Percentiles rank a stretch among this genome's conserved stretches.
These are phyloP conservation scores for Phylloporus arenicola DNA, from an alignment of 768 basidiomycete genomes.

Conservation along the genomic window DNA sequence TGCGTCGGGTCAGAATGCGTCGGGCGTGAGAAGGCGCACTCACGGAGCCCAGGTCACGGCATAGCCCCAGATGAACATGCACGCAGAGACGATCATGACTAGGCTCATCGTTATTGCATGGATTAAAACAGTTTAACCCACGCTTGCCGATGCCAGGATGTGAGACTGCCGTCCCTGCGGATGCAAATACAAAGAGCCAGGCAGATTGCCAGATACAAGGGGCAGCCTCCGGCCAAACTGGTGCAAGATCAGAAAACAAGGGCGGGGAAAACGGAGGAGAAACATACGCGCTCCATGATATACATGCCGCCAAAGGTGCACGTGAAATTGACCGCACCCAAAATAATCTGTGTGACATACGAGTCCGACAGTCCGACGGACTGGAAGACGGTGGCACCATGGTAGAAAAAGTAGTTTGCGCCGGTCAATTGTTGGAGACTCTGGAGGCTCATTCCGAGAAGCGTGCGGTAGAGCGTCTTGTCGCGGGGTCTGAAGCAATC, in stretches of 20 bases:
- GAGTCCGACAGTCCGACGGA: slow-evolving; percentile 64
- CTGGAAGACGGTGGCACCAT: slow-evolving; percentile 59
- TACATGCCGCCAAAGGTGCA: slow-evolving; percentile 72
- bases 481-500: slow-evolving; percentile 55
- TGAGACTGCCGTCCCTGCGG: slow-evolving; percentile 54
- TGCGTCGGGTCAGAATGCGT: neutral
- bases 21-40: slow-evolving; percentile 1
- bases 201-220: slow-evolving; percentile 60
- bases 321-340: slow-evolving; percentile 67
- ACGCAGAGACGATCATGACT: slow-evolving; percentile 65
- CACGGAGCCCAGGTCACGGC: slow-evolving; percentile 67
- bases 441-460: slow-evolving; percentile 62
- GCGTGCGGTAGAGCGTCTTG: slow-evolving; percentile 60
- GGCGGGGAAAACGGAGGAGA: neutral
- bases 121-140: slow-evolving; percentile 21
- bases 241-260: neutral
- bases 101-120: neutral
- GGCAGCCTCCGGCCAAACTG: slow-evolving; percentile 62
- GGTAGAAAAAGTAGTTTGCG: slow-evolving; percentile 68
- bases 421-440: slow-evolving; percentile 69
- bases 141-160: slow-evolving; percentile 50
- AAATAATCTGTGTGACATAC: slow-evolving; percentile 69
- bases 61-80: slow-evolving; percentile 67
- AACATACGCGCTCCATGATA: slow-evolving; percentile 57
- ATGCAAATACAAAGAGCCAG: slow-evolving; percentile 71